Evolutionary conservation across 495 filamentous ascomycete species (phyloP), one percentile per base, ranked within the genome.

Genomic region (Clavariopsis aquatica): DNA sequence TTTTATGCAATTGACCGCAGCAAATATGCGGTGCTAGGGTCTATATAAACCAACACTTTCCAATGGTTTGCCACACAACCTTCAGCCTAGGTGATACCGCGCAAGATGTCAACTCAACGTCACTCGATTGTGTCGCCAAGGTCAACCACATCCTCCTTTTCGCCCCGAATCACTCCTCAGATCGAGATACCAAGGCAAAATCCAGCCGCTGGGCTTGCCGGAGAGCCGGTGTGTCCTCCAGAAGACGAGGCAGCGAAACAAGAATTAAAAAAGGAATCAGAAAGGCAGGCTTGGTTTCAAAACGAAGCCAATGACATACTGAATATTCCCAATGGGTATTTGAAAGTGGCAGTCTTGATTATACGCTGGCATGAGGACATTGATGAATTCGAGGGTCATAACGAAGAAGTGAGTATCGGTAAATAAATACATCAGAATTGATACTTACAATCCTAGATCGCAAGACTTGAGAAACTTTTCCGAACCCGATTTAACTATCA

Each of bases 311-410:
- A 60, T 49, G 41, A 57, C 2, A 27, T 34, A 15, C 41, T 70
- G 64, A 43, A 72, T 12, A 62, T 70, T 26, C 68, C 70, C 5
- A 51, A 52, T 58, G 62, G 56, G 10, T 74, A 74, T 68, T 52
- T 31, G 13, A 64, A 72, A 26, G 68, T 72, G 1, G 62, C 68
- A 0, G 70, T 72, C 7, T 54, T 74, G 36, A 69, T 74, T 15
- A 64, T 72, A 34, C 51, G 62, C n/a, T 74, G 70, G 72, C 38
- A 61, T 43, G 65, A 69, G 10, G 54, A 55, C 7, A 49, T 72
- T 0, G 72, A 74, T 49, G 65, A 69, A 20, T 60, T 72, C 19
- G 52, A 65, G 23, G 59, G 57, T 17, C 52, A 56, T 36, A 51
- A 69, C 17, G 28, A 38, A 51, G 60, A 72, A 36, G 68, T 72